phyloP scores from a whole-genome alignment of 805 yeast genomes.

The Hanseniaspora guilliermondii region DNA sequence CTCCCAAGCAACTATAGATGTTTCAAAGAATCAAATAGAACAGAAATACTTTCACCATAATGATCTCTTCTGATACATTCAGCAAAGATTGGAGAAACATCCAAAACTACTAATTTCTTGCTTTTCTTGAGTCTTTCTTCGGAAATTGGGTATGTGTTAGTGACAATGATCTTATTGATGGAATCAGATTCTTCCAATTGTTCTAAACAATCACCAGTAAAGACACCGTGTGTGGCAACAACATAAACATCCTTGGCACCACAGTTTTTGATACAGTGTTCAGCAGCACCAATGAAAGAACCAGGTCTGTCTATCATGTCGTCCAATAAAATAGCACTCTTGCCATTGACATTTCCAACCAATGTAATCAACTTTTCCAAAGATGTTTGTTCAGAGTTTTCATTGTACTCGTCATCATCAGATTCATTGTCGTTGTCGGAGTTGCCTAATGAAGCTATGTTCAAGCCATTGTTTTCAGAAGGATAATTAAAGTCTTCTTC shows the following conservation, averaged over 20 bases:
- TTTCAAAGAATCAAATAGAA: conserved; percentile 77
- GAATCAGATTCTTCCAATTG: conserved; percentile 62
- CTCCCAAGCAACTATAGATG: conserved; percentile 23
- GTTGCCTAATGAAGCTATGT: conserved; percentile 21
- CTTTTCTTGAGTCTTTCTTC: conserved; percentile 44
- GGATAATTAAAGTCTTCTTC: conserved; percentile 18
- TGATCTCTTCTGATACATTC: conserved; percentile 98
- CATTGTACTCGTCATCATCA: conserved; percentile 79
- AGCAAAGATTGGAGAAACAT: conserved; percentile 88
- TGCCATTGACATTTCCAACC: conserved; percentile 88
- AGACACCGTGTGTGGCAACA: conserved; percentile 92
- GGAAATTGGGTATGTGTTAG: conserved; percentile 88
- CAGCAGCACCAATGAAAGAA: conserved; percentile 94
- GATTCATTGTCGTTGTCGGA: conserved; percentile 40
- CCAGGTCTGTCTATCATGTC: conserved; percentile 96
- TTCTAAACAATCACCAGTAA: conserved; percentile 77
- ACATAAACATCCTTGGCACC: conserved; percentile 87
- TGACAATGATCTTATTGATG: conserved; percentile 84
- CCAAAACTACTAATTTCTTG: conserved; percentile 71
- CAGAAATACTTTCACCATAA: conserved; percentile 93
- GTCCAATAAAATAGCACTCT: conserved; percentile 86
- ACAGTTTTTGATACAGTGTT: conserved; percentile 87
- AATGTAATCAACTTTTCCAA: conserved; percentile 81
- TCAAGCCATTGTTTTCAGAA: conserved; percentile 24
- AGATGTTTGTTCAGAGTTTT: conserved; percentile 31